These are phyloP conservation scores for Ophiostoma populinum DNA, from an alignment of 2,329 filamentous ascomycete genomes.

Conservation along the genomic window DNA sequence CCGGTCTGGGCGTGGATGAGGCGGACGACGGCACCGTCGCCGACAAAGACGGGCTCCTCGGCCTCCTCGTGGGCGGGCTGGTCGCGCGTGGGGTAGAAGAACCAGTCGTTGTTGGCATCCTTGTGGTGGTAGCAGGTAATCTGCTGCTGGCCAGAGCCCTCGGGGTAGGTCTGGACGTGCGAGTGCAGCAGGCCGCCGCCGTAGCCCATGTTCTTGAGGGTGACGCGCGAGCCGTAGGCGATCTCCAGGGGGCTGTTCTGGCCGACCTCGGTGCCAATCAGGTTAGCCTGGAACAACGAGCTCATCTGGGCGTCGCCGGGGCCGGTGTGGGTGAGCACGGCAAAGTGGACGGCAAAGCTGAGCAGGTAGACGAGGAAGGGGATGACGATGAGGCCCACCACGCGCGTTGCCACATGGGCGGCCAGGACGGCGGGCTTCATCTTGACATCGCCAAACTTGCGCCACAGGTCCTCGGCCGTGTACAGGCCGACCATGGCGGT, in stretches of 20 bases:
- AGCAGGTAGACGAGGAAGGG: constrained; percentile 87
- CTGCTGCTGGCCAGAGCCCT: constrained; percentile 87
- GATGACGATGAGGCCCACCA: constrained; percentile 74
- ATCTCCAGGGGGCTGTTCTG: constrained; percentile 89
- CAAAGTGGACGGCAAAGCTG: constrained; percentile 88
- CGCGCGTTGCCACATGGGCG: constrained; percentile 62
- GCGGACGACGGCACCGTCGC: constrained; percentile 62
- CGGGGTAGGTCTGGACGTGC: constrained; percentile 88
- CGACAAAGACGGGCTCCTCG: constrained; percentile 57
- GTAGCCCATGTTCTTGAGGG: constrained; percentile 98
- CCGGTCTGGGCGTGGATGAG: constrained; percentile 90
- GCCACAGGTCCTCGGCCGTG: constrained; percentile 92
- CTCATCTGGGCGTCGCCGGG: constrained; percentile 99
- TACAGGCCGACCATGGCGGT: constrained; percentile 91
- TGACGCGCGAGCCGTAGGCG: constrained; percentile 73
- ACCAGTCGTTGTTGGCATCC: constrained; percentile 99
- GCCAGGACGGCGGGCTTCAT: constrained; percentile 54
- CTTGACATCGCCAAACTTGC: constrained; percentile 86
- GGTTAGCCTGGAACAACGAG: constrained; percentile 94
- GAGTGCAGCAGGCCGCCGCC: constrained; percentile 92
- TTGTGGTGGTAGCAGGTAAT: constrained; percentile 99
- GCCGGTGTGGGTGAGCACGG: constrained; percentile 81
- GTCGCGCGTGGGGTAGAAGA: constrained; percentile 84
- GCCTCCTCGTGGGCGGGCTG: constrained; percentile 57
- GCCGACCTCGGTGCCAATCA: constrained; percentile 83